Base-by-base conservation (phyloP, 2,329 filamentous ascomycete genomes). In the Neonectria coccinea region DNA sequence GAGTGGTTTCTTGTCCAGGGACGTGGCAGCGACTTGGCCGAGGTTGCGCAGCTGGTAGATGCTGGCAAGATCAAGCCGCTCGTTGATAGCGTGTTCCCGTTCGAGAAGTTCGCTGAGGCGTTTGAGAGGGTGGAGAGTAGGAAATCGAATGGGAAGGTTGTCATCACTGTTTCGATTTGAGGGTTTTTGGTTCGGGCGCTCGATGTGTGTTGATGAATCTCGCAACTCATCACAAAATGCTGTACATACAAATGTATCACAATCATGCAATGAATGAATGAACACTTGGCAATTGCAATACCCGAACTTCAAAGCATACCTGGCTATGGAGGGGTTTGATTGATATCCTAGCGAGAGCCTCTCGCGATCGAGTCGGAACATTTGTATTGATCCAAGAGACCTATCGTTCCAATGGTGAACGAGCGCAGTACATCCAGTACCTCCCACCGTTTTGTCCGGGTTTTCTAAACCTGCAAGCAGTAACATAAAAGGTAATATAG, bases 1-100 rank as follows among this genome's bases (percentile, higher is more conserved):
- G 59, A 72, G 16, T 82, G 78, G 68, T 82, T 79, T 62, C 75
- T 82, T 29, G 78, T 82, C 44, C 70, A 79, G 61, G 75, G 77
- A 22, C 70, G 74, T 39, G 80, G 79, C 2, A 74, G 68, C 31
- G 76, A 81, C 58, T 66, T 82, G 47, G 65, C 59, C 8, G 70
- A 78, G 56, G 78, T 82, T 62, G 68, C 75, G 6, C 68, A 70
- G 44, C 64, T 82, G 45, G 70, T 82, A 10, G 78, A 76, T 20
- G 70, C 66, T 8, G 76, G 77, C n/a, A 73, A 68, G 48, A 66
- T 73, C 12, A 71, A 66, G 63, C 77, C 79, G 3, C 64, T 72
- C 44, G 70, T 82, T n/a, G 81, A 82, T 62, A 80, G 79, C 41
- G 75, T 78, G 5, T 77, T 77, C 61, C 69, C 73, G n/a, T 79